A percentile compares a stretch with the other conserved stretches of the same genome.
These are phyloP conservation scores for Fonsecaea multimorphosa DNA, from an alignment of 2,329 filamentous ascomycete genomes.

Conservation along the genomic window DNA sequence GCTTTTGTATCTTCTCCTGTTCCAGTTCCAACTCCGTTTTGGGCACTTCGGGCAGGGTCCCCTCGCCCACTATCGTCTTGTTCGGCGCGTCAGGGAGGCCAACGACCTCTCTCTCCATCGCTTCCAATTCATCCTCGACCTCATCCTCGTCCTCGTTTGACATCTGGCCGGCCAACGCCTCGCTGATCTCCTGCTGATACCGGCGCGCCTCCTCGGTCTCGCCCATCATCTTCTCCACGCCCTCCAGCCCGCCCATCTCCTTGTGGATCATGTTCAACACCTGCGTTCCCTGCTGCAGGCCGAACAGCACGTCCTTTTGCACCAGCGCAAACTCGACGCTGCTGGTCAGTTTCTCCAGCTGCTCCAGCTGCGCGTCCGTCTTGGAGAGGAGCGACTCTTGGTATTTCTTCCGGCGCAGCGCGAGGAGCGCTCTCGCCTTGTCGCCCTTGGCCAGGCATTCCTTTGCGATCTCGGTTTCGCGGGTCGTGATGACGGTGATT, in stretches of 20 bases:
- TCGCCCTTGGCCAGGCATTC: conserved; percentile 81
- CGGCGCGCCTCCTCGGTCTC: conserved; percentile 88
- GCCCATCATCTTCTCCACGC: conserved; percentile 93
- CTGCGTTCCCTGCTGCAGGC: conserved; percentile 85
- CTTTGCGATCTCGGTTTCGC: conserved; percentile 84
- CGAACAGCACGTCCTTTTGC: conserved; percentile 94
- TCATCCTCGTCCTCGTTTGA: conserved; percentile 96
- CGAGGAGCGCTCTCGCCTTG: conserved; percentile 80
- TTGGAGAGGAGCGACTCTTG: conserved; percentile 87
- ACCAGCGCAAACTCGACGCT: conserved; percentile 96
- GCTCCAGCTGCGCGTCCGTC: conserved; percentile 91
- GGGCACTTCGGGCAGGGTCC: conserved; percentile 49
- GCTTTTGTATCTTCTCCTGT: conserved; percentile 42
- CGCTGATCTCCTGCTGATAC: conserved; percentile 94
- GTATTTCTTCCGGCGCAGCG: conserved; percentile 93
- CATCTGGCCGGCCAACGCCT: conserved; percentile 86
- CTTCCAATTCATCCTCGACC: conserved; percentile 91
- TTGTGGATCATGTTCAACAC: conserved; percentile 89
- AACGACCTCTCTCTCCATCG: conserved; percentile 70
- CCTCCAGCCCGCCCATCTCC: conserved; percentile 94
- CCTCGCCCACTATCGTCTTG: conserved; percentile 37
- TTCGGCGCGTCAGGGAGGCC: conserved; percentile 46
- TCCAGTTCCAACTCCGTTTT: conserved; percentile 43
- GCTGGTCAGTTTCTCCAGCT: conserved; percentile 84
- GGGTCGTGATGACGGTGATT: conserved; percentile 82